Conservation (phyloP, 192 early-diverging fungal species). For the Umbelopsis vinacea region DNA sequence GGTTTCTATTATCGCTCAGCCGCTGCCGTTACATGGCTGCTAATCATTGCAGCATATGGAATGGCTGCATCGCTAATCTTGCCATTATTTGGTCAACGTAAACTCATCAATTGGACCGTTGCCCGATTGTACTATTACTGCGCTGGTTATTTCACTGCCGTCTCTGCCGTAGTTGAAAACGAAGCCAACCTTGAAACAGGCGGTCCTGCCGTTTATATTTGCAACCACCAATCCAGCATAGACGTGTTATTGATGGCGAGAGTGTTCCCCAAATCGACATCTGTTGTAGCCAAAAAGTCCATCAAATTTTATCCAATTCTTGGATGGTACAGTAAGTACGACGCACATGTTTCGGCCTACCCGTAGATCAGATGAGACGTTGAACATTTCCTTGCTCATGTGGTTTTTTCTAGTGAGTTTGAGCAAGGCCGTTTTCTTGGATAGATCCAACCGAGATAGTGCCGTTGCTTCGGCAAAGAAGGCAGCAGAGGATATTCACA, state of each 20-base stretch:
- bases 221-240: conserved; percentile 86
- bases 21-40: conserved; percentile 1
- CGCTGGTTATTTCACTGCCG: conserved; percentile 56
- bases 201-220: conserved; percentile 70
- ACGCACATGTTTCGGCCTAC: too few species aligned
- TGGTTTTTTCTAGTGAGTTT: conserved; percentile 63
- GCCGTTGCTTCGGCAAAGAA: conserved; percentile 77
- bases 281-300: conserved; percentile 73
- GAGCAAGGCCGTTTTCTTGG: conserved; percentile 86
- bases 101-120: conserved; percentile 65
- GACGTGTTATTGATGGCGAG: conserved; percentile 72
- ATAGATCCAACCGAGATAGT: conserved; percentile 78
- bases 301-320: conserved; percentile 74
- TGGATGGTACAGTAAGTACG: conserved; percentile 74
- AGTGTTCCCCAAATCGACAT: conserved; percentile 67
- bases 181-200: conserved; percentile 60
- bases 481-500: conserved; percentile 76
- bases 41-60: conserved; percentile 38
- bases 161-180: conserved; percentile 64
- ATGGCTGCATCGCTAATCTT: conserved; percentile 57
- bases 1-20: conserved; percentile 7
- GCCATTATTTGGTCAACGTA: conserved; percentile 57
- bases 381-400: background rate
- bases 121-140: conserved; percentile 57
- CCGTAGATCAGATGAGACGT: too few species aligned